Evolutionary conservation across 345 rosid genomes (phyloP), one percentile per base, ranked within the genome.

Genomic region (Raphanus sativus): DNA sequence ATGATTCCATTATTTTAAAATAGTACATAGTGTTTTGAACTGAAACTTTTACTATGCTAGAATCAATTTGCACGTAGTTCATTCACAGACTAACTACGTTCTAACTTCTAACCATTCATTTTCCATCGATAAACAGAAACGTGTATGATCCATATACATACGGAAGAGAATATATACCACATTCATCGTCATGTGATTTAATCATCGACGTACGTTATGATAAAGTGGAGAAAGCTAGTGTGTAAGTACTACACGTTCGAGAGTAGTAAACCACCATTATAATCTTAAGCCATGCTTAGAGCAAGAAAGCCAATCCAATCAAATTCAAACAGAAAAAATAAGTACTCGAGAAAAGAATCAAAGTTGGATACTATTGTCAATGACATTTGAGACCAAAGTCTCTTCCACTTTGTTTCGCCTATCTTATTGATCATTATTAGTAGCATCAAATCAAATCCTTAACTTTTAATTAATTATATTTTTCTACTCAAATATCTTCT

Each of bases 341-440:
- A 69, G 74, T 59, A 67, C 67, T 77, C 48, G 45, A 75, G 56
- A 75, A 66, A 60, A 70, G 58, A 75, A 87, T 82, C 85, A 82
- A 81, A 88, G 80, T 80, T 75, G 83, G 90, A 86, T 86, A 86
- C 85, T 84, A 75, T 74, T 87, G 89, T 86, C 86, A 78, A 71
- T 85, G 67, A 65, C 86, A 86, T 84, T 85, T 48, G 86, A 80
- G 89, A 90, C 91, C 86, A 78, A 13, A 76, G 73, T 76, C 65
- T 83, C 81, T 70, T 62, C 84, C 85, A 61, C 84, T 50, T 67
- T 52, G 17, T 62, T 3, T 3, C 6, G 32, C 67, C 56, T 61
- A 74, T 68, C 70, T 62, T 63, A 69, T 13, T 63, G 79, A 56
- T 79, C 79, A 79, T 79, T 55, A 69, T 74, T 69, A 79, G 70